phyloP scores from a whole-genome alignment of 345 rosid genomes.

The Brassica carinata region DNA sequence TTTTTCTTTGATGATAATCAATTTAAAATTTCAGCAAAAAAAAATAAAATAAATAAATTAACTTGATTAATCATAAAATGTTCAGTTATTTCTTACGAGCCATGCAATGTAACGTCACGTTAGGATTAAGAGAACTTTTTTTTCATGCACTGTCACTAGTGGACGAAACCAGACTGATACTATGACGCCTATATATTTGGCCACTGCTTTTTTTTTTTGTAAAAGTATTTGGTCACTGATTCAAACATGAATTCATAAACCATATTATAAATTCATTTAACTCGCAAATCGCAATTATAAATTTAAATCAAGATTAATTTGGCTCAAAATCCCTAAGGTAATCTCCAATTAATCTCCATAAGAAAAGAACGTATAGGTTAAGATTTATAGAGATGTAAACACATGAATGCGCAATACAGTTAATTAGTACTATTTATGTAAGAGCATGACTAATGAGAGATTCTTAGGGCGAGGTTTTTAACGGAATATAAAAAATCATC shows the following conservation, averaged over 20 bases:
- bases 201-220: no score
- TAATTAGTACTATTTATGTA: neutral
- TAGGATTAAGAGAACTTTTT: neutral
- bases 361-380: neutral
- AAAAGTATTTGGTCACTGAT: neutral
- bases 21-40: no score
- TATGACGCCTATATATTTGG: neutral
- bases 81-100: slow-evolving; percentile 20
- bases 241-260: neutral
- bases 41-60: no score
- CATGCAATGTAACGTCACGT: slow-evolving; percentile 37
- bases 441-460: no score
- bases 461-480: no score
- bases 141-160: slow-evolving; percentile 21
- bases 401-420: neutral
- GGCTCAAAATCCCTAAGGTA: neutral
- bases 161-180: slow-evolving; percentile 8
- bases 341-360: neutral
- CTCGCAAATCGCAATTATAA: neutral
- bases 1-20: no score
- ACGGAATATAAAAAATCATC: no score
- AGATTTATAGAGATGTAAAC: neutral
- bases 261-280: neutral
- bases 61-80: neutral
- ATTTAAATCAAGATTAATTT: neutral